phyloP scores from a whole-genome alignment of 345 rosid species.

The Conringia planisiliqua region DNA sequence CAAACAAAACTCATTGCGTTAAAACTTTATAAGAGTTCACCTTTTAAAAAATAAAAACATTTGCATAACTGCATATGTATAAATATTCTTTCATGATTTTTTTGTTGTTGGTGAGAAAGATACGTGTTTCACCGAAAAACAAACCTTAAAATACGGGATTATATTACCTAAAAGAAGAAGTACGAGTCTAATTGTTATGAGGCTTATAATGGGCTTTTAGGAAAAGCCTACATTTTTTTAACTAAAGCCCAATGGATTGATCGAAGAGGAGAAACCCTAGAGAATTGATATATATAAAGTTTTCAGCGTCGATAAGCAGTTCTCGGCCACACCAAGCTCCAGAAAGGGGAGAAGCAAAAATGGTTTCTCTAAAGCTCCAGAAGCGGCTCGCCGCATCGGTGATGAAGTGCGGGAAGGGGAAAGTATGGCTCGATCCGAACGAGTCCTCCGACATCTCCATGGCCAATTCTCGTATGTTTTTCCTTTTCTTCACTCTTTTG shows the following conservation, averaged over 20 bases:
- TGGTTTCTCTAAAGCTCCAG: slow-evolving; percentile 39
- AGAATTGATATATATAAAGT: not conserved
- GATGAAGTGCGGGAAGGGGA: slow-evolving; percentile 39
- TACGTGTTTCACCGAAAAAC: no score
- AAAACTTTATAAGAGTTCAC: not conserved
- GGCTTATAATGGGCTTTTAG: not conserved
- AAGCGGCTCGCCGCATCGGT: slow-evolving; percentile 40
- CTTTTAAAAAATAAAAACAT: not conserved
- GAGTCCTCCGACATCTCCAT: slow-evolving; percentile 38
- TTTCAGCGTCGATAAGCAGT: not conserved
- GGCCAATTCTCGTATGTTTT: slow-evolving; percentile 36
- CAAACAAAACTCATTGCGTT: not conserved
- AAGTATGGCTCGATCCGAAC: slow-evolving; percentile 41
- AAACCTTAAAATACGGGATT: no score
- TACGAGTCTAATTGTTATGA: not conserved
- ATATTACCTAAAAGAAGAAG: no score
- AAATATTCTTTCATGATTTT: not conserved
- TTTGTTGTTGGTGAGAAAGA: no score
- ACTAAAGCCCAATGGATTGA: not conserved
- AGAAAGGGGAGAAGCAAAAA: slow-evolving; percentile 12
- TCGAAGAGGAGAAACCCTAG: slow-evolving; percentile 30
- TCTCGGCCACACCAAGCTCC: slow-evolving; percentile 31
- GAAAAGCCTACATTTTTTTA: not conserved
- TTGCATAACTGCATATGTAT: not conserved
- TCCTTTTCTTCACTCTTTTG: not conserved